Percentiles rank a stretch among this genome's conserved stretches.
phyloP scores from a whole-genome alignment of 345 rosid species.

The Punica granatum region DNA sequence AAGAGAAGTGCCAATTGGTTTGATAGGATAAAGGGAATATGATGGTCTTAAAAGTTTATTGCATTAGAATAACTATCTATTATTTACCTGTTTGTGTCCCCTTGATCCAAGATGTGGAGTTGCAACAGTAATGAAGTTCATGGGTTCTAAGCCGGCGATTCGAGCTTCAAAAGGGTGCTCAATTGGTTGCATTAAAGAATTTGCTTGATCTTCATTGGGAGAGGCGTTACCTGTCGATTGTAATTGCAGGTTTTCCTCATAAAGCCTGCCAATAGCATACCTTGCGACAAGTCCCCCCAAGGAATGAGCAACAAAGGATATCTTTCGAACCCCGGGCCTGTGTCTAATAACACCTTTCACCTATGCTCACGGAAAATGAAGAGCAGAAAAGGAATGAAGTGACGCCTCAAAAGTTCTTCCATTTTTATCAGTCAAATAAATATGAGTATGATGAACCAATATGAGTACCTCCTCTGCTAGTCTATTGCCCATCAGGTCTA shows the following conservation, averaged over 20 bases:
- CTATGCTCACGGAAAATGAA: conserved; percentile 32
- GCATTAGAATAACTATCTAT: neutral
- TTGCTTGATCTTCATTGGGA: conserved; percentile 12
- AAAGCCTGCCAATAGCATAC: conserved; percentile 83
- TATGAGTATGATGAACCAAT: neutral
- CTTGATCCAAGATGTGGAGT: conserved; percentile 97
- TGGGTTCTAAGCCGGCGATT: conserved; percentile 86
- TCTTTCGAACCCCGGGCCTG: conserved; percentile 56
- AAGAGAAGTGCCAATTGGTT: neutral
- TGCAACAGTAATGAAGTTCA: conserved; percentile 90
- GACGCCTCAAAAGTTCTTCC: conserved; percentile 5
- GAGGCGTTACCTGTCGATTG: conserved; percentile 12
- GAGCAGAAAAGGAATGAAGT: conserved; percentile 6
- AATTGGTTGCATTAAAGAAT: conserved; percentile 14
- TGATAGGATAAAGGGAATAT: neutral
- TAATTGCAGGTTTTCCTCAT: conserved; percentile 25
- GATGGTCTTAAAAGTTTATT: too few relatives aligned
- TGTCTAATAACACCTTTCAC: conserved; percentile 56
- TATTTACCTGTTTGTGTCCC: conserved; percentile 73
- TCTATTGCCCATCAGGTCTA: conserved; percentile 92
- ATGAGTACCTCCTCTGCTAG: conserved; percentile 77
- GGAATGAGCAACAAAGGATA: conserved; percentile 93
- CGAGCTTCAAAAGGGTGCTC: conserved; percentile 36
- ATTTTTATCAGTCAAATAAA: neutral
- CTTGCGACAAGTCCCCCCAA: conserved; percentile 95